A percentile compares a stretch with the other conserved stretches of the same genome.
Conservation (phyloP, 352 stramenopile species). For the Thalassiosira mediterranea region DNA sequence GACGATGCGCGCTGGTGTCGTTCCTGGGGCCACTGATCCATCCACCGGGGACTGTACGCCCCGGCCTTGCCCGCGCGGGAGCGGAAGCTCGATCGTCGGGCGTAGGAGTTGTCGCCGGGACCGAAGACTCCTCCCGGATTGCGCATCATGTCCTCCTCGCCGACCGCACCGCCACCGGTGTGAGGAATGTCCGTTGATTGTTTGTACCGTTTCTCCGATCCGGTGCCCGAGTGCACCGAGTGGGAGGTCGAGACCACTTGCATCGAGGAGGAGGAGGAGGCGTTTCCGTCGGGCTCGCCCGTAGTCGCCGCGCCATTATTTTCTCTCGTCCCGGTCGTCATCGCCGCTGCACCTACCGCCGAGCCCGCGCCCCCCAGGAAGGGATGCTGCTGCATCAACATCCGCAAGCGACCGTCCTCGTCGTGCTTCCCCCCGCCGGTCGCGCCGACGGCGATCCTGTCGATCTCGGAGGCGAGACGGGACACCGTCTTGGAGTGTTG, state of each 20-base stretch:
- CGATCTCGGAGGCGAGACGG: constrained; percentile 18
- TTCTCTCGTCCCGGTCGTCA: not conserved
- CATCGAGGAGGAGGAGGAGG: no score
- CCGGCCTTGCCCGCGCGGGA: constrained; percentile 10
- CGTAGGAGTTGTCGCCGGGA: constrained; percentile 14
- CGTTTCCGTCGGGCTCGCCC: no score
- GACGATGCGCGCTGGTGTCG: not conserved
- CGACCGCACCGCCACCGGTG: not conserved
- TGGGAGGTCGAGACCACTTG: no score
- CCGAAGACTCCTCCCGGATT: constrained; percentile 14
- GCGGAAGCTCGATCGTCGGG: constrained; percentile 14
- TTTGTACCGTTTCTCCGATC: no score
- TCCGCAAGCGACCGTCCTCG: not conserved
- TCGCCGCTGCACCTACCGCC: not conserved
- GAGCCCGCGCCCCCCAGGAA: not conserved
- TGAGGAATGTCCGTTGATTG: no score
- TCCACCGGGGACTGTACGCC: constrained; percentile 28
- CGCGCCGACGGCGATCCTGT: constrained; percentile 21
- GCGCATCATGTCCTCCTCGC: constrained; percentile 21
- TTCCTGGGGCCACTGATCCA: constrained; percentile 11
- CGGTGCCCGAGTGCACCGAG: no score
- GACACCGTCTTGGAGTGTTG: constrained; percentile 15
- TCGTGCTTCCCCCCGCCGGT: not conserved
- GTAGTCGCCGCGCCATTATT: no score
- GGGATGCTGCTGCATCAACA: not conserved